A percentile compares a stretch with the other conserved stretches of the same genome.
phyloP scores from a whole-genome alignment of 805 yeast genomes.

The Teunomyces gatunensis region DNA sequence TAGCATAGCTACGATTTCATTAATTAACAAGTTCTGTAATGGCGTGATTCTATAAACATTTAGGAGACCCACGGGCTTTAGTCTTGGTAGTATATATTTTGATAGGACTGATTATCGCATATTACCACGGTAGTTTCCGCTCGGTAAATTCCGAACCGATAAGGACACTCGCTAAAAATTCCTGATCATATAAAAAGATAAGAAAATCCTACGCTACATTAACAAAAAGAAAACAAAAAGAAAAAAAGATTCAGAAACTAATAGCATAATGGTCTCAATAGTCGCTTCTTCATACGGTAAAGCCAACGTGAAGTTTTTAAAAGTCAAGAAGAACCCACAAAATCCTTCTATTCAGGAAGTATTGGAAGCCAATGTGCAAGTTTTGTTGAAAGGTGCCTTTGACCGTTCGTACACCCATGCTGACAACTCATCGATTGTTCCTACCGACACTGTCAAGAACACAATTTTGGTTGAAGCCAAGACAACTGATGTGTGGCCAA shows the following conservation, averaged over 20 bases:
- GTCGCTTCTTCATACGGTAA: conserved; percentile 74
- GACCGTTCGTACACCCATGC: conserved; percentile 83
- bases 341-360: conserved; percentile 77
- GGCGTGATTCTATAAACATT: not conserved
- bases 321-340: conserved; percentile 74
- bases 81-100: not conserved
- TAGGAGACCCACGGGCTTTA: not conserved
- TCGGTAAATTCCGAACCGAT: conserved; percentile 1
- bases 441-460: conserved; percentile 92
- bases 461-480: conserved; percentile 83
- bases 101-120: not conserved
- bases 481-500: conserved; percentile 82
- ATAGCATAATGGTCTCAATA: conserved; percentile 6
- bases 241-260: no score
- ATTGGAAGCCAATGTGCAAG: conserved; percentile 79
- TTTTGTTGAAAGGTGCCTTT: conserved; percentile 73
- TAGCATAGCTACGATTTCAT: not conserved
- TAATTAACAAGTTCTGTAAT: conserved; percentile 1
- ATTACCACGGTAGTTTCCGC: not conserved
- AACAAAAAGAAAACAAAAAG: no score
- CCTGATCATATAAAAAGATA: not conserved
- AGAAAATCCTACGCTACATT: not conserved
- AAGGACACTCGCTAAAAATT: not conserved
- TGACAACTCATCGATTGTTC: conserved; percentile 85
- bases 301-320: conserved; percentile 87